These are phyloP conservation scores for Grosmannia clavigera DNA, from an alignment of 2,329 filamentous ascomycete genomes.

Conservation along the genomic window DNA sequence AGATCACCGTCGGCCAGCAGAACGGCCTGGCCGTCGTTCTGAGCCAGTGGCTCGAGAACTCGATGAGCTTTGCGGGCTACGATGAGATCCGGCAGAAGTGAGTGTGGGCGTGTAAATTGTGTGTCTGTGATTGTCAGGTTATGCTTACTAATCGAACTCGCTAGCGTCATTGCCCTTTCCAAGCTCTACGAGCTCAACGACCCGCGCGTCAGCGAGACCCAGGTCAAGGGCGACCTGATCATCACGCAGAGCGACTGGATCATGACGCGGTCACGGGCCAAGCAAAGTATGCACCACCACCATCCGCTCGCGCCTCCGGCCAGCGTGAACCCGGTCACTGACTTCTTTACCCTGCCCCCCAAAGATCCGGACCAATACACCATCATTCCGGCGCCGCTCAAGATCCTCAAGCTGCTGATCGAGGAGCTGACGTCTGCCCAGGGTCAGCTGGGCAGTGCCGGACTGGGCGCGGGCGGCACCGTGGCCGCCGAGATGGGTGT, in stretches of 20 bases:
- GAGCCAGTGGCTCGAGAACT: conserved; percentile 94
- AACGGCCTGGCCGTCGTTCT: conserved; percentile 84
- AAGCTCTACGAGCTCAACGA: conserved; percentile 86
- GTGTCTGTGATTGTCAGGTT: conserved; percentile 6
- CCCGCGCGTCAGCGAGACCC: conserved; percentile 60
- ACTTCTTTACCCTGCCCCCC: conserved; percentile 16
- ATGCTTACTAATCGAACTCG: conserved; percentile 12
- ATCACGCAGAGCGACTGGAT: conserved; percentile 69
- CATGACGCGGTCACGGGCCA: conserved; percentile 85
- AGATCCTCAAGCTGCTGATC: conserved; percentile 91
- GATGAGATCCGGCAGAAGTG: conserved; percentile 96
- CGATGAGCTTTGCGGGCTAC: conserved; percentile 92
- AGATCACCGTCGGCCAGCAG: conserved; percentile 66
- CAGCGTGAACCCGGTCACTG: conserved; percentile 1
- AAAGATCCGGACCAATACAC: conserved; percentile 82
- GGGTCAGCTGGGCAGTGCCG: conserved; percentile 36
- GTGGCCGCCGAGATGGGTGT: conserved; percentile 44
- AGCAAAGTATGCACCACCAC: conserved; percentile 47
- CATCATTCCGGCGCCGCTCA: conserved; percentile 73
- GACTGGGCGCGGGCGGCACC: conserved; percentile 19
- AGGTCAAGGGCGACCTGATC: conserved; percentile 86
- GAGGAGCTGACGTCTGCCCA: conserved; percentile 80
- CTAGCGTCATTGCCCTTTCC: conserved; percentile 77
- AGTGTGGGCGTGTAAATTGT: conserved; percentile 19
- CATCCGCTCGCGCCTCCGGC: conserved; percentile 9